Percentiles rank a stretch among this genome's conserved stretches.
These are phyloP conservation scores for Paecilomyces formosus DNA, from an alignment of 2,329 filamentous ascomycete species.

Conservation along the genomic window DNA sequence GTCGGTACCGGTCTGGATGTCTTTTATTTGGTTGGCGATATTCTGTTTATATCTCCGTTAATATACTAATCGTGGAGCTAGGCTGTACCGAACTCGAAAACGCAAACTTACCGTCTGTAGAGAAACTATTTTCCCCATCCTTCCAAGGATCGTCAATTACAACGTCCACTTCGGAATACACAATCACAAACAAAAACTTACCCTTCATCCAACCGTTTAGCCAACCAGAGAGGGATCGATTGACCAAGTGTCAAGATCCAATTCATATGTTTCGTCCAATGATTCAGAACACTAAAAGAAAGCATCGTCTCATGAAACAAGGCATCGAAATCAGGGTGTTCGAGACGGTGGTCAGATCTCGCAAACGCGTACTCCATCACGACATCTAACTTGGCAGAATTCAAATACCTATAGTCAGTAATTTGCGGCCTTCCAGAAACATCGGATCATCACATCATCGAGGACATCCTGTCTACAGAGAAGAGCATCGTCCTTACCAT, in stretches of 20 bases:
- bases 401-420: neutral
- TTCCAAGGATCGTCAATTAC: neutral
- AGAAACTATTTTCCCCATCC: neutral
- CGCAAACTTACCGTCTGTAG: neutral
- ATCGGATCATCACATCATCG: neutral
- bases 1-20: slow-evolving; percentile 2
- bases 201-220: neutral
- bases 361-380: neutral
- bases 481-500: neutral
- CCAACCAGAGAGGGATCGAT: neutral
- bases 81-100: neutral
- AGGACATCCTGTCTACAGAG: too few species aligned
- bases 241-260: slow-evolving; percentile 2
- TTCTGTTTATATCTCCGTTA: neutral
- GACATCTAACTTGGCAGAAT: neutral
- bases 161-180: neutral
- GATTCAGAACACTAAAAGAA: neutral
- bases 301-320: slow-evolving; percentile 1
- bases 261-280: slow-evolving; percentile 2
- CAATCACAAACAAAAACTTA: neutral
- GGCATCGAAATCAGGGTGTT: slow-evolving; percentile 3
- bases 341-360: slow-evolving; percentile 3
- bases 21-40: slow-evolving; percentile 2
- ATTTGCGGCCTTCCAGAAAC: neutral
- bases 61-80: neutral